A percentile compares a stretch with the other conserved stretches of the same genome.
Conservation (phyloP, 2,329 filamentous ascomycete genomes). For the Pseudonectria buxi region DNA sequence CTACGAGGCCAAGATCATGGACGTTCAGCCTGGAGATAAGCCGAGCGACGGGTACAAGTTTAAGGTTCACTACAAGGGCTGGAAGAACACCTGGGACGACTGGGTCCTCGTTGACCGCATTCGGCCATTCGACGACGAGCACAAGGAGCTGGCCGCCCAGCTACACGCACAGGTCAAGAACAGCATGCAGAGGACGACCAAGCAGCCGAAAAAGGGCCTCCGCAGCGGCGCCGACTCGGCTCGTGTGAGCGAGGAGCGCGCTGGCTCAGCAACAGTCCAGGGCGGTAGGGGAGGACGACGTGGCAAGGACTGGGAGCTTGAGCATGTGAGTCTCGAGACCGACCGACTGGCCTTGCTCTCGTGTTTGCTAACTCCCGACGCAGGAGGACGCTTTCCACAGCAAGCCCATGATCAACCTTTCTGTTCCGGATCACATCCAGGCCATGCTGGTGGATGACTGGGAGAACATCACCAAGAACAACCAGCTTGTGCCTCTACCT, state of each 20-base stretch:
- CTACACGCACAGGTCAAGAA: slow-evolving; percentile 62
- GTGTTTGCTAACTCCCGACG: slow-evolving; percentile 10
- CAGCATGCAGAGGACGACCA: slow-evolving; percentile 45
- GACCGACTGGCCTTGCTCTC: background rate
- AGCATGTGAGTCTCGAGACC: slow-evolving; percentile 53
- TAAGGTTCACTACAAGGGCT: slow-evolving; percentile 97
- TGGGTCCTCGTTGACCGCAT: slow-evolving; percentile 94
- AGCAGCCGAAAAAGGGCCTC: slow-evolving; percentile 45
- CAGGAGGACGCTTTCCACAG: slow-evolving; percentile 85
- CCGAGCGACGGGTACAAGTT: slow-evolving; percentile 69
- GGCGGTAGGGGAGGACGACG: slow-evolving; percentile 64
- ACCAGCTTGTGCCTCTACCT: slow-evolving; percentile 80
- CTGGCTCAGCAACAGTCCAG: slow-evolving; percentile 51
- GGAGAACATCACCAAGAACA: slow-evolving; percentile 97
- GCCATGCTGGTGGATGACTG: slow-evolving; percentile 93
- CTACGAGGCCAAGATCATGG: slow-evolving; percentile 94
- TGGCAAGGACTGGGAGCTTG: slow-evolving; percentile 73
- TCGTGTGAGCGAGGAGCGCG: slow-evolving; percentile 70
- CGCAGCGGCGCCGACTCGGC: slow-evolving; percentile 41
- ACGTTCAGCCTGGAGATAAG: slow-evolving; percentile 64
- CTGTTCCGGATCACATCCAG: slow-evolving; percentile 84
- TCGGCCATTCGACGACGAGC: slow-evolving; percentile 90
- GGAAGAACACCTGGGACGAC: slow-evolving; percentile 99
- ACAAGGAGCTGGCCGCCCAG: slow-evolving; percentile 77
- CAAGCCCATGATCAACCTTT: slow-evolving; percentile 77